phyloP scores from a whole-genome alignment of 176 grass and related monocot genomes.

The Elymus sibiricus region DNA sequence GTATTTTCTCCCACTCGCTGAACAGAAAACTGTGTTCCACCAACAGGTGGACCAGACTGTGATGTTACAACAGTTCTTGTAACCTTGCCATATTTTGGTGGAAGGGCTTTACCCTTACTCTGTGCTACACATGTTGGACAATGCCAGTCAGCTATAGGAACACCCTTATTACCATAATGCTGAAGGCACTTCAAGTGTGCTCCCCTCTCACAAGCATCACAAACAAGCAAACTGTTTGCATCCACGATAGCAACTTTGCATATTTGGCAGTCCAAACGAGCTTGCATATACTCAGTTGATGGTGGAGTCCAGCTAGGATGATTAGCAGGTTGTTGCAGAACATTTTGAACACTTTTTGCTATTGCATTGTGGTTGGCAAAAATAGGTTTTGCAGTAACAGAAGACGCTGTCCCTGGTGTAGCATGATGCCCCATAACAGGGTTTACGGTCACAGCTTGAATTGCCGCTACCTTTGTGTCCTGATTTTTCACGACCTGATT shows the following conservation, averaged over 20 bases:
- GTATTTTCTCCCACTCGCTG: slow-evolving; percentile 41
- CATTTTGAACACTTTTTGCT: slow-evolving; percentile 59
- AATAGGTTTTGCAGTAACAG: slow-evolving; percentile 49
- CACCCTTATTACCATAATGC: slow-evolving; percentile 68
- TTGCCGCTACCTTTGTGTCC: slow-evolving; percentile 39
- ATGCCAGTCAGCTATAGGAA: slow-evolving; percentile 94
- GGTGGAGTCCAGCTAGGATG: slow-evolving; percentile 85
- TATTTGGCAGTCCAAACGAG: slow-evolving; percentile 71
- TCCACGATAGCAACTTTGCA: slow-evolving; percentile 80
- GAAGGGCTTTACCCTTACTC: slow-evolving; percentile 85
- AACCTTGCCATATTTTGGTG: slow-evolving; percentile 99
- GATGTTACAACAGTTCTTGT: slow-evolving; percentile 63
- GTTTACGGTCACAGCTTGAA: slow-evolving; percentile 44
- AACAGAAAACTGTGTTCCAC: slow-evolving; percentile 29
- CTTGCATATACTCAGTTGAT: slow-evolving; percentile 85
- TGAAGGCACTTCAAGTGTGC: slow-evolving; percentile 94
- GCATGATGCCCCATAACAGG: slow-evolving; percentile 53
- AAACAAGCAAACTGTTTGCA: slow-evolving; percentile 83
- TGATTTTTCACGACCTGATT: slow-evolving; percentile 42
- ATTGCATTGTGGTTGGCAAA: slow-evolving; percentile 72
- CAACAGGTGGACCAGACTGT: slow-evolving; percentile 48
- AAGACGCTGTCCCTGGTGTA: slow-evolving; percentile 37
- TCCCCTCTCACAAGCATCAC: slow-evolving; percentile 96
- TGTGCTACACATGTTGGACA: slow-evolving; percentile 69
- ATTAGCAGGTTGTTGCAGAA: slow-evolving; percentile 47